Evolutionary conservation across 805 yeast species (phyloP), one percentile per base, ranked within the genome.

Genomic region (Tetrapisispora namnaoensis): DNA sequence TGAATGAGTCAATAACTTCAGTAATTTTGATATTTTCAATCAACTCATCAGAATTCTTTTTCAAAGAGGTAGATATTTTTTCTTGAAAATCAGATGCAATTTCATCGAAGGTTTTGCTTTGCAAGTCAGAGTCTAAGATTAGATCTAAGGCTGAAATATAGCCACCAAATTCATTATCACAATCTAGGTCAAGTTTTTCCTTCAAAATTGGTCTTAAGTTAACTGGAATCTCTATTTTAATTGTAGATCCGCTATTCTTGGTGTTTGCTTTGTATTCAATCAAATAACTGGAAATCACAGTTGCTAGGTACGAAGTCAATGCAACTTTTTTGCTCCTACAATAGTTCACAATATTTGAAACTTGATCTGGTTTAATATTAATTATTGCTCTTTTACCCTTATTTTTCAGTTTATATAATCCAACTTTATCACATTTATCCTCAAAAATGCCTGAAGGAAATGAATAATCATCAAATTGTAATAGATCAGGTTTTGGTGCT

Each of bases 241-340:
- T 38, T 21, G 36, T 40, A 1, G 48, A 21, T 2, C 59, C 62
- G 13, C 28, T 16, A 17, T 46, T 32, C 1, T 44, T 20, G 20
- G 42, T 46, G 1, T 46, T 39, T 11, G 18, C 40, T 10, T 44
- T 41, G 7, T 20, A 24, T 40, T 34, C 16, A 24, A 22, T 43
- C 10, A 40, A 2, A 13, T 35, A 35, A 35, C 45, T 32, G 2
- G 51, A 35, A 20, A 61, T 35, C 10, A 53, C 13, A 2, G 66
- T 54, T 2, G 53, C 45, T 6, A 63, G 17, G 17, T 56, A 53
- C 10, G 63, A 52, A 1, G 61, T 62, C 16, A 63, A 40, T 14
- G 66, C 57, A 1, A 58, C 55, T 9, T 52, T 45, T 18, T 57
- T 49, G 2, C 16, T n/a, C 45, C 53, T 62, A 50, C 66, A 63